Percentiles rank a stretch among this genome's conserved stretches.
These are phyloP conservation scores for Trichomonascus vanleenenianus DNA, from an alignment of 805 yeast genomes.

Conservation along the genomic window DNA sequence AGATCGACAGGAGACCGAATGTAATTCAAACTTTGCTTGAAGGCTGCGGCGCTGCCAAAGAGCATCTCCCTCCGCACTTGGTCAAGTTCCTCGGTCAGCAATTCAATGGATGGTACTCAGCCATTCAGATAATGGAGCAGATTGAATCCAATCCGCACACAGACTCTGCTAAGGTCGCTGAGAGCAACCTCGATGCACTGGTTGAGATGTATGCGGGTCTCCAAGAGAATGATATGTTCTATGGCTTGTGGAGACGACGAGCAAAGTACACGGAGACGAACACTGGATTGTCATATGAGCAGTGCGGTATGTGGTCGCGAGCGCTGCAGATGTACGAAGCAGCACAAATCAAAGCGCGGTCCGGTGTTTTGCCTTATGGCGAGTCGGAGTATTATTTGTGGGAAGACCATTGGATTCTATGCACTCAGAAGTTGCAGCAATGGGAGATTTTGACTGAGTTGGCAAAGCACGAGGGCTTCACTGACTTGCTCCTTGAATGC, in stretches of 20 bases:
- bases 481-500: constrained; percentile 91
- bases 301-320: constrained; percentile 88
- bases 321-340: constrained; percentile 91
- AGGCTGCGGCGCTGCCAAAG: constrained; percentile 64
- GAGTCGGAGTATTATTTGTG: constrained; percentile 92
- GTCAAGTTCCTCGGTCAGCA: constrained; percentile 81
- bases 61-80: constrained; percentile 88
- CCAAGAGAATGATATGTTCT: constrained; percentile 94
- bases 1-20: constrained; percentile 77
- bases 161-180: constrained; percentile 69
- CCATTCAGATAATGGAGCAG: constrained; percentile 75
- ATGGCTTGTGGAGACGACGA: constrained; percentile 95
- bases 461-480: constrained; percentile 96
- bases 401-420: constrained; percentile 98
- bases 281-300: constrained; percentile 89
- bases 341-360: constrained; percentile 93
- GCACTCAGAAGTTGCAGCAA: constrained; percentile 95
- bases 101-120: constrained; percentile 86
- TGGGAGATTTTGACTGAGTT: constrained; percentile 97
- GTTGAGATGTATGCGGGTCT: constrained; percentile 81
- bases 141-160: constrained; percentile 50
- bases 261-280: constrained; percentile 92
- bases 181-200: constrained; percentile 82
- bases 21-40: constrained; percentile 78
- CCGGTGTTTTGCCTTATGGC: constrained; percentile 91